Conservation (phyloP, 768 basidiomycete species). For the Lactifluus volemus region DNA sequence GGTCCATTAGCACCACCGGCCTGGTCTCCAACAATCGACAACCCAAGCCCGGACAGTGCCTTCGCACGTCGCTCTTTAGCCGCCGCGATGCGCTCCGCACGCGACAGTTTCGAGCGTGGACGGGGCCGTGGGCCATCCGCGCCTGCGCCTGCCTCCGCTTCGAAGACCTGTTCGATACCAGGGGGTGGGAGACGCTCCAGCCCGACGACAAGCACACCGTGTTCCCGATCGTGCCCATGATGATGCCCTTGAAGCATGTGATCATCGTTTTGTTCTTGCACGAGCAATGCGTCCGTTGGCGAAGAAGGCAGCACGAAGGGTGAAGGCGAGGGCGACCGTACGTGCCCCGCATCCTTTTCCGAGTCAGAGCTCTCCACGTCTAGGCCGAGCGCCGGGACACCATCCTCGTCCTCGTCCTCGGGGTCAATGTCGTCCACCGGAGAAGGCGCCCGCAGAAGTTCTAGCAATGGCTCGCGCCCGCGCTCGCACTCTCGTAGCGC, state of each 20-base stretch:
- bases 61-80: constrained; percentile 47
- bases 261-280: constrained; percentile 14
- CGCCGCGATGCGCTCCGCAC: constrained; percentile 66
- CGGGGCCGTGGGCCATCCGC: constrained; percentile 31
- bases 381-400: constrained; percentile 37
- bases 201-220: constrained; percentile 44
- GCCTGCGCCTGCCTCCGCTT: constrained; percentile 44
- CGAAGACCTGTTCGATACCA: constrained; percentile 79
- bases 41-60: constrained; percentile 24
- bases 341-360: constrained; percentile 35
- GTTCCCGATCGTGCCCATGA: constrained; percentile 48
- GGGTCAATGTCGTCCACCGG: constrained; percentile 38
- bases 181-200: constrained; percentile 49
- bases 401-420: constrained; percentile 36
- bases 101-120: constrained; percentile 55
- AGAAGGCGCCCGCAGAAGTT: constrained; percentile 43
- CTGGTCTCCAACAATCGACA: constrained; percentile 17
- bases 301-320: neutral
- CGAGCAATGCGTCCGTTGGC: constrained; percentile 25
- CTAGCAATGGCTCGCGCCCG: constrained; percentile 55
- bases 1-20: neutral
- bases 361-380: constrained; percentile 49
- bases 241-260: neutral
- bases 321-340: constrained; percentile 11
- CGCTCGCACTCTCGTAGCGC: constrained; percentile 79